Evolutionary conservation across 139 green algal species (phyloP).

Genomic region (Tetraselmis chui): DNA sequence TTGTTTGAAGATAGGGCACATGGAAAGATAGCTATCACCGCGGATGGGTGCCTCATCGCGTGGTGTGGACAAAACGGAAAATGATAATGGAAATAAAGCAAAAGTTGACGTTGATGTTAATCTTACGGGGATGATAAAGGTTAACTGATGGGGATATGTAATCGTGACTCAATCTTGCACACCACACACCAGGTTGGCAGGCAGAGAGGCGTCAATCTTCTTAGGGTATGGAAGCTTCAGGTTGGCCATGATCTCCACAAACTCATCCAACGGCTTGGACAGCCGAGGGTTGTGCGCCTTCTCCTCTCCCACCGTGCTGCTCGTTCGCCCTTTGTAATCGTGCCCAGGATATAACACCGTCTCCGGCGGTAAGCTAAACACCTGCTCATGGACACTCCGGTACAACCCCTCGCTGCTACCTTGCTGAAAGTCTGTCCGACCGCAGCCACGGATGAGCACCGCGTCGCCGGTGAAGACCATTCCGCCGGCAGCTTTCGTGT

Average conservation of each 20-base stretch:
- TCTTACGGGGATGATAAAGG: too few species aligned
- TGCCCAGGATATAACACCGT: conserved; percentile 51
- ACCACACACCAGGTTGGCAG: conserved; percentile 56
- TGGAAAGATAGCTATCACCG: too few species aligned
- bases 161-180: conserved; percentile 35
- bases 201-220: conserved; percentile 54
- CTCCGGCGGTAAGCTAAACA: conserved; percentile 39
- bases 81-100: too few species aligned
- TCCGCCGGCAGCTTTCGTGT: conserved; percentile 11
- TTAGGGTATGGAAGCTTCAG: conserved; percentile 58
- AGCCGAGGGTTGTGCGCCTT: conserved; percentile 50
- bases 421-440: conserved; percentile 62
- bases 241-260: conserved; percentile 49
- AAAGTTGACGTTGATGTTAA: too few species aligned
- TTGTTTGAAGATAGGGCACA: too few species aligned
- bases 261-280: conserved; percentile 49
- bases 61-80: too few species aligned
- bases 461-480: conserved; percentile 56
- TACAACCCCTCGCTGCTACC: conserved; percentile 23
- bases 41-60: too few species aligned
- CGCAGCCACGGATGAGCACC: conserved; percentile 57
- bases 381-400: conserved; percentile 24
- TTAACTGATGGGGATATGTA: too few species aligned
- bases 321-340: conserved; percentile 43
- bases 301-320: conserved; percentile 53